Evolutionary conservation across 2,329 filamentous ascomycete species (phyloP), one percentile per base, ranked within the genome.

Genomic region (Hymenoscyphus repandus): DNA sequence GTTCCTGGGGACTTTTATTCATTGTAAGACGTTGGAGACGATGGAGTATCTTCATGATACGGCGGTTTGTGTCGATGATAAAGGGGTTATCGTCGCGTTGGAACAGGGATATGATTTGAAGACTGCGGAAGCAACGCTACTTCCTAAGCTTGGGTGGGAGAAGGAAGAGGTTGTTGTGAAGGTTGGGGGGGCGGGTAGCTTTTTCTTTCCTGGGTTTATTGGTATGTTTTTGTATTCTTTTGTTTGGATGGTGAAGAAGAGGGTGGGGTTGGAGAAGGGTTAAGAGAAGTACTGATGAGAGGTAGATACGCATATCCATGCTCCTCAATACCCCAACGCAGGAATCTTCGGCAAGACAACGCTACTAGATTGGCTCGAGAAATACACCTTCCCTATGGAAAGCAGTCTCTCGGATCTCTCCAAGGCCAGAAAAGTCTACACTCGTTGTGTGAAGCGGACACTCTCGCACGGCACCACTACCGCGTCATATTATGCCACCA

Each of bases 301-400:
- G 15, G 11, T 55, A 92, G 92, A 99, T 69, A 96, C 93, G 1
- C 93, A 99, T 68, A 87, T 96, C 51, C 93, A 99, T 67, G 93
- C 93, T 7, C 81, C 91, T 0, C 93, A 99, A 72, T 96, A 96
- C 63, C 90, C 92, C 51, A 99, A 99, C 65, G 82, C 83, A 1
- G 93, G 93, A 52, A 85, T 99, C 57, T 97, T 97, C 66, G 93
- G 93, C 63, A 93, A 91, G 58, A 86, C 88, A 0, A 96, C 92
- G 0, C 83, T 99, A 31, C 79, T 99, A 12, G 86, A 93, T 70
- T 99, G 93, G 93, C 76, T 99, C 5, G 80, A 91, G 62, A 93
- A 77, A 13, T 97, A 99, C 73, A 99, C 93, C 0, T 99, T 97
- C 65, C 93, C 93, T 0, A 79, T 96, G 56, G 93, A 99, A 70